These are phyloP conservation scores for Marasmius tenuissimus DNA, from an alignment of 1,284 basidiomycete genomes.

Conservation along the genomic window DNA sequence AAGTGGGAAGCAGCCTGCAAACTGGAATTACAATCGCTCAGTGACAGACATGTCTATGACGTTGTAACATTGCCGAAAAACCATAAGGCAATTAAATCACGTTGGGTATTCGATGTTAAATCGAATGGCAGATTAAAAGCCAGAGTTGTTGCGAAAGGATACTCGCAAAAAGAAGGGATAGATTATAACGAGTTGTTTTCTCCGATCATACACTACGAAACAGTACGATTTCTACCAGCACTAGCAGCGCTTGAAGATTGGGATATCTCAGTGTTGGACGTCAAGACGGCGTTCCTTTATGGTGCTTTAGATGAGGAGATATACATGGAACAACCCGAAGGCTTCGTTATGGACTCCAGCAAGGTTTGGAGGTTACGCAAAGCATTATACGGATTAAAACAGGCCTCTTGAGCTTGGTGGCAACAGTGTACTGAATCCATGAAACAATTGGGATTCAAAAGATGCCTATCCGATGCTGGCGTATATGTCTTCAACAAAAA, in stretches of 20 bases:
- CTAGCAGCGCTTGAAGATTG: constrained; percentile 27
- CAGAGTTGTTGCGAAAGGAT: background rate
- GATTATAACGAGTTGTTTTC: background rate
- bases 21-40: background rate
- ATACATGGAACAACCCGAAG: constrained; percentile 34
- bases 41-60: background rate
- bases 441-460: constrained; percentile 19
- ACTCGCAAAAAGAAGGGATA: background rate
- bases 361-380: constrained; percentile 22
- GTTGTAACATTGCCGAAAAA: background rate
- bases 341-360: constrained; percentile 18
- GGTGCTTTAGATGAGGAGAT: constrained; percentile 34
- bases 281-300: constrained; percentile 37
- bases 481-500: constrained; percentile 19
- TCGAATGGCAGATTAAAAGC: background rate
- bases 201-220: background rate
- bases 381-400: constrained; percentile 33
- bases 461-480: constrained; percentile 19
- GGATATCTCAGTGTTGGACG: constrained; percentile 34
- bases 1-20: background rate
- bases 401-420: constrained; percentile 31
- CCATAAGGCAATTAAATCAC: background rate
- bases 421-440: constrained; percentile 22
- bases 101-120: background rate
- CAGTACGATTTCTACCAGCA: constrained; percentile 22